These are phyloP conservation scores for Tricladium varicosporioides DNA, from an alignment of 2,329 filamentous ascomycete genomes.

Conservation along the genomic window DNA sequence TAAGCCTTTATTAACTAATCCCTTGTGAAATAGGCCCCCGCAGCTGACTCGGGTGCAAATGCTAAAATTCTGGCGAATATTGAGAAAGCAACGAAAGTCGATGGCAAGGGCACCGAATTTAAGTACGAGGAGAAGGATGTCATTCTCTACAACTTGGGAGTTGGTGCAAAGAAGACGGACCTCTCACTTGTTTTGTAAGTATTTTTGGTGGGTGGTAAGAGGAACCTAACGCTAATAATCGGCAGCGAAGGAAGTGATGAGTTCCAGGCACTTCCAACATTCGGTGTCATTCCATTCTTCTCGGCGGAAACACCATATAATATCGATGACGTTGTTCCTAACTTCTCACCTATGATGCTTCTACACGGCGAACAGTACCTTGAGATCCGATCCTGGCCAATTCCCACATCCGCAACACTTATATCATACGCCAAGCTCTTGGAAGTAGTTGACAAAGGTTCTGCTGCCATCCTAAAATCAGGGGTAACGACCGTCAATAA, in stretches of 20 bases:
- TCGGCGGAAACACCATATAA: constrained; percentile 77
- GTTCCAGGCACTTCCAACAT: constrained; percentile 95
- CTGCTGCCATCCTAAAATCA: constrained; percentile 77
- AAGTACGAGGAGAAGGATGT: constrained; percentile 82
- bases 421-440: constrained; percentile 76
- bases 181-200: constrained; percentile 75
- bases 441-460: constrained; percentile 95
- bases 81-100: constrained; percentile 68
- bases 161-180: constrained; percentile 89
- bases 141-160: constrained; percentile 92
- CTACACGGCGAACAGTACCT: constrained; percentile 98
- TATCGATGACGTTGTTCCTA: constrained; percentile 81
- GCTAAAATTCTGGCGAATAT: constrained; percentile 73
- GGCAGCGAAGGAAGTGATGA: constrained; percentile 75
- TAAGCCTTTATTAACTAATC: constrained; percentile 26
- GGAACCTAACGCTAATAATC: background rate
- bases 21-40: constrained; percentile 30
- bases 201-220: too few species aligned
- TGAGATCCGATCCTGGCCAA: constrained; percentile 86
- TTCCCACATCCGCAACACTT: constrained; percentile 79
- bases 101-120: constrained; percentile 73
- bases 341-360: constrained; percentile 98
- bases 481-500: constrained; percentile 83
- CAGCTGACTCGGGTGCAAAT: constrained; percentile 39
- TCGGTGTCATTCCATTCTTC: constrained; percentile 93